phyloP scores from a whole-genome alignment of 1,284 basidiomycete species.

The Apiotrichum sp. region DNA sequence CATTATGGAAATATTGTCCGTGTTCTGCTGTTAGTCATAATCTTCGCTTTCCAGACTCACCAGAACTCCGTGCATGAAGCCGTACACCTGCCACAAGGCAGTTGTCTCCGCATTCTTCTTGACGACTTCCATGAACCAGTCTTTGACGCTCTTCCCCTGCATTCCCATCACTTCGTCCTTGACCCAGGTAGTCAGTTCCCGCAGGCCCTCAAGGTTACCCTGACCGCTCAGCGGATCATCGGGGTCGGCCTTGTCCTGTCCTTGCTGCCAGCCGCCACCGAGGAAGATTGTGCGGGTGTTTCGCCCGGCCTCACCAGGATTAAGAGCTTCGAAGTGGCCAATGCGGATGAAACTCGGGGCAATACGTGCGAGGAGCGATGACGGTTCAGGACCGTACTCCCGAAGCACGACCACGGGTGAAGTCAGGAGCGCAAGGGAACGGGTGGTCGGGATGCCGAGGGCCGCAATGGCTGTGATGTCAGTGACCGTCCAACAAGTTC shows the following conservation, averaged over 20 bases:
- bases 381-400: conserved; percentile 66
- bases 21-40: conserved; percentile 53
- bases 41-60: not conserved
- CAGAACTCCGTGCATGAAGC: conserved; percentile 81
- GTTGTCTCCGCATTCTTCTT: conserved; percentile 82
- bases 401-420: conserved; percentile 67
- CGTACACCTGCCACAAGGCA: conserved; percentile 85
- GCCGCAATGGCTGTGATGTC: conserved; percentile 70
- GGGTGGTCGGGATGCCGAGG: conserved; percentile 78
- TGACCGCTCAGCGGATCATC: conserved; percentile 47
- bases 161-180: conserved; percentile 50
- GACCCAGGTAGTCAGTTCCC: conserved; percentile 69
- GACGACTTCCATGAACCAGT: conserved; percentile 69
- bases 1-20: conserved; percentile 82
- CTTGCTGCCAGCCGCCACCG: conserved; percentile 24
- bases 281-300: conserved; percentile 55
- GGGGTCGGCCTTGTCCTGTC: conserved; percentile 47
- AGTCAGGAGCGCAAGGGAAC: conserved; percentile 73
- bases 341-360: conserved; percentile 88
- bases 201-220: conserved; percentile 66
- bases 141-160: conserved; percentile 58
- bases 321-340: conserved; percentile 82
- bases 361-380: conserved; percentile 74
- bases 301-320: conserved; percentile 54
- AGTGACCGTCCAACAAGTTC: not conserved